Base-by-base conservation (phyloP, 2,329 filamentous ascomycete genomes). In the Cryphonectria carpinicola region DNA sequence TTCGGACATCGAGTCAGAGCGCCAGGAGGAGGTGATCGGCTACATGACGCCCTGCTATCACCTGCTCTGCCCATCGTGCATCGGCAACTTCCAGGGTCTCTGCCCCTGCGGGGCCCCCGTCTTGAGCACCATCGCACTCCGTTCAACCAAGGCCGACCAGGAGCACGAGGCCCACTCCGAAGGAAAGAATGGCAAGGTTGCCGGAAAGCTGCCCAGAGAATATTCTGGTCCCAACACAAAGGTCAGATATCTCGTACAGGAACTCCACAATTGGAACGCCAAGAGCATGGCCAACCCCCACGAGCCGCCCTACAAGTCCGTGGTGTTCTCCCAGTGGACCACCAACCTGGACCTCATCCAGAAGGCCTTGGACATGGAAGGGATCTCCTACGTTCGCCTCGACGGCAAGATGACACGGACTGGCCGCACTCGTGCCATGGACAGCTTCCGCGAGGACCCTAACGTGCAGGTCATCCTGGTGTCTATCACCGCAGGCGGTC, bases 301-400 rank as follows among this genome's bases (percentile, higher is more conserved):
- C 14, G 89, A 95, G 77, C 87, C 89, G 0, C 95, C 95, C 0
- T 92, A 93, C 81, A 98, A 97, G 80, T 96, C 93, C 37, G 94
- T 99, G 19, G 90, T 99, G 8, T 98, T 98, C 81, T 97, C 94
- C 0, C 91, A 91, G n/a, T 98, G 96, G 95, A 98, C 96, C 0
- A 91, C 92, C 0, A 95, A 98, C 78, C 88, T 99, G 22, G 95
- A 98, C 79, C 88, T 99, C 28, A 97, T 99, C 75, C 90, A 96
- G 78, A 86, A 93, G 65, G 95, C 95, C 0, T 86, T 98, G 19
- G 85, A 89, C 41, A 85, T 88, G 65, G 86, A 86, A 14, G 84
- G 86, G 13, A 93, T 97, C 79, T 84, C 81, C 1, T 95, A 89
- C 77, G 89, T 89, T 5, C 92, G 96, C n/a, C 89, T 99, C 1